These are phyloP conservation scores for Gracilaria vermiculophylla DNA, from an alignment of 23 red algal genomes.

Conservation along the genomic window DNA sequence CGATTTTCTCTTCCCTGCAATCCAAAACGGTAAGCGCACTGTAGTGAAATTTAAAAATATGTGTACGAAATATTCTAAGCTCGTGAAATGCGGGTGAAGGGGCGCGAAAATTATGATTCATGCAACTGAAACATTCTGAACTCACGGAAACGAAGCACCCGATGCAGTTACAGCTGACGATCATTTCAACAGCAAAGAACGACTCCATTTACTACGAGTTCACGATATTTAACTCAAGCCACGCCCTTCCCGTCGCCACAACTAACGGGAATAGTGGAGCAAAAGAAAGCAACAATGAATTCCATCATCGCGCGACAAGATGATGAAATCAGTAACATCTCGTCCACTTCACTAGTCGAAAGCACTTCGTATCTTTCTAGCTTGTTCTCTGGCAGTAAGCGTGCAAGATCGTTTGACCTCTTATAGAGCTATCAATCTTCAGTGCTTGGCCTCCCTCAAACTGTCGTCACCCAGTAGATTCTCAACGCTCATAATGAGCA, in stretches of 20 bases:
- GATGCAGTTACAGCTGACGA: not conserved
- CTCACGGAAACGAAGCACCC: constrained; percentile 9
- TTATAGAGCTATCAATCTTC: not conserved
- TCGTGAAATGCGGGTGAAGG: not conserved
- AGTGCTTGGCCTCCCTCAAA: not conserved
- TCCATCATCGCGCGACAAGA: too few species aligned
- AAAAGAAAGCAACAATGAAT: too few species aligned
- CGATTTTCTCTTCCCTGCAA: not conserved
- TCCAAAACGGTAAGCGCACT: not conserved
- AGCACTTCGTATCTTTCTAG: not conserved
- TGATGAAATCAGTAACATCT: too few species aligned
- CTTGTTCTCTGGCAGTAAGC: constrained; percentile 9
- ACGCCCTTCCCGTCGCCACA: constrained; percentile 6
- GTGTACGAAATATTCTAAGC: not conserved
- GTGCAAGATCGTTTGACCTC: constrained; percentile 1
- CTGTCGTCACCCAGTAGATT: not conserved
- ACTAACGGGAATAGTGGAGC: too few species aligned
- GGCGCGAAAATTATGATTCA: not conserved
- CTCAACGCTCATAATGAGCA: constrained; percentile 7
- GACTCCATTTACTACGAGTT: not conserved
- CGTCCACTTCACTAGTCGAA: too few species aligned
- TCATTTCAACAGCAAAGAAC: not conserved
- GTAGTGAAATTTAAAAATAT: constrained; percentile 19
- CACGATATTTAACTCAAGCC: constrained; percentile 27
- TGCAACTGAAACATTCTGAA: constrained; percentile 5